phyloP scores from a whole-genome alignment of 768 basidiomycete genomes.

The Leccinellum rugosiceps region DNA sequence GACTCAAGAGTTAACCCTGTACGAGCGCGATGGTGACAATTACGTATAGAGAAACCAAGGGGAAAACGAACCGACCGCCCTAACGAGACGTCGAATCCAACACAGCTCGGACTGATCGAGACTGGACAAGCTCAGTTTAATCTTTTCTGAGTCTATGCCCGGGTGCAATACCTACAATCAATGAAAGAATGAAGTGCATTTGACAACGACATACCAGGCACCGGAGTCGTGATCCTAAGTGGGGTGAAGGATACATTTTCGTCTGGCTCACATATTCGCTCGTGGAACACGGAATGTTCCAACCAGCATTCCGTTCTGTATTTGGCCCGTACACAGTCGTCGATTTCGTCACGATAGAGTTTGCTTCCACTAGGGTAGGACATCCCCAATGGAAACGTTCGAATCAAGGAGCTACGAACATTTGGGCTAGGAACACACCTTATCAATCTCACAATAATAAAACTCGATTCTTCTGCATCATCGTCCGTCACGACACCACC shows the following conservation, averaged over 20 bases:
- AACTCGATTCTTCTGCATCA: constrained; percentile 55
- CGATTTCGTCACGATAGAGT: constrained; percentile 56
- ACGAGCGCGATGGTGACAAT: background rate
- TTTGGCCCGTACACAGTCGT: constrained; percentile 42
- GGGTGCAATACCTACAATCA: background rate
- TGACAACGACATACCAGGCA: constrained; percentile 44
- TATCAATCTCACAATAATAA: constrained; percentile 67
- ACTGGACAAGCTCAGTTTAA: constrained; percentile 71
- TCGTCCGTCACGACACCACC: constrained; percentile 45
- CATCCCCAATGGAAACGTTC: background rate
- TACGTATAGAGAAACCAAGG: background rate
- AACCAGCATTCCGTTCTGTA: constrained; percentile 95
- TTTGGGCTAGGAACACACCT: constrained; percentile 45
- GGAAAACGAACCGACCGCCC: constrained; percentile 19
- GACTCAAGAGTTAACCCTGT: constrained; percentile 54
- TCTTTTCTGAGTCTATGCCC: constrained; percentile 49
- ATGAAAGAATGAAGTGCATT: background rate
- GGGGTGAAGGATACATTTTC: constrained; percentile 74
- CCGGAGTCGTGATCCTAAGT: constrained; percentile 53
- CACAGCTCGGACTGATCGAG: constrained; percentile 66
- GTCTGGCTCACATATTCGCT: constrained; percentile 61
- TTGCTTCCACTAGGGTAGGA: constrained; percentile 62
- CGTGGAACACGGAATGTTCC: constrained; percentile 77
- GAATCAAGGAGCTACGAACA: background rate
- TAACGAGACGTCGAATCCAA: constrained; percentile 44